Conservation (phyloP, 2,329 filamentous ascomycete genomes). For the Paracamarosporium sp. region DNA sequence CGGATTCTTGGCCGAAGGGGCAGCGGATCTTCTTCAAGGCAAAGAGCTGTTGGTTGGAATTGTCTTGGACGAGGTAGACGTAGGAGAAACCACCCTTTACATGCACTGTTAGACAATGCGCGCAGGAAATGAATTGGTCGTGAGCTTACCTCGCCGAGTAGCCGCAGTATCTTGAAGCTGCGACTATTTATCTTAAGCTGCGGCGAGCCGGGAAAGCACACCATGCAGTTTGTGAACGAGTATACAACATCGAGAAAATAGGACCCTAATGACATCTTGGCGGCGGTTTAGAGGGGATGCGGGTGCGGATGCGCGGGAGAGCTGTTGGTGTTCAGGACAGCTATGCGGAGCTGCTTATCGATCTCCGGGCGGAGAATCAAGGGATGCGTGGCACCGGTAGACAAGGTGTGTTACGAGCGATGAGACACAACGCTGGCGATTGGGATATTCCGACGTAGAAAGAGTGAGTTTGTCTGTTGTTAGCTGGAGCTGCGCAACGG, state of each 20-base stretch:
- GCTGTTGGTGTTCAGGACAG: conserved; percentile 8
- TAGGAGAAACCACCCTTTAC: conserved; percentile 92
- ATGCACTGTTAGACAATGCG: neutral
- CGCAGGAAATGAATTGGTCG: neutral
- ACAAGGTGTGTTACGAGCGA: neutral
- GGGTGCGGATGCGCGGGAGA: neutral
- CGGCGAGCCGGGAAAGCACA: conserved; percentile 93
- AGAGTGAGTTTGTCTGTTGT: neutral
- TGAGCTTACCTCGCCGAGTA: conserved; percentile 83
- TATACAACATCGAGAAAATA: conserved; percentile 88
- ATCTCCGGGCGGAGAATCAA: conserved; percentile 7
- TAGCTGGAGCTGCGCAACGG: neutral
- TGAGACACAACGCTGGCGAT: neutral
- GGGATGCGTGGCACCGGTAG: neutral
- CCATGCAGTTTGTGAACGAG: conserved; percentile 92
- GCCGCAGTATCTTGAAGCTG: conserved; percentile 92
- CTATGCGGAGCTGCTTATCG: conserved; percentile 14
- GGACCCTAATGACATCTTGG: conserved; percentile 47
- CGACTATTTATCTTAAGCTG: conserved; percentile 94
- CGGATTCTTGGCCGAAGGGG: conserved; percentile 95
- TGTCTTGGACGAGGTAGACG: conserved; percentile 97
- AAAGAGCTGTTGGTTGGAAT: conserved; percentile 79
- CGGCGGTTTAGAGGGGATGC: neutral
- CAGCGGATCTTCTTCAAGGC: conserved; percentile 99
- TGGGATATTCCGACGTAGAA: neutral